Evolutionary conservation across 371 early-diverging fungal genomes (phyloP).

Genomic region (Choanephora cucurbitarum): DNA sequence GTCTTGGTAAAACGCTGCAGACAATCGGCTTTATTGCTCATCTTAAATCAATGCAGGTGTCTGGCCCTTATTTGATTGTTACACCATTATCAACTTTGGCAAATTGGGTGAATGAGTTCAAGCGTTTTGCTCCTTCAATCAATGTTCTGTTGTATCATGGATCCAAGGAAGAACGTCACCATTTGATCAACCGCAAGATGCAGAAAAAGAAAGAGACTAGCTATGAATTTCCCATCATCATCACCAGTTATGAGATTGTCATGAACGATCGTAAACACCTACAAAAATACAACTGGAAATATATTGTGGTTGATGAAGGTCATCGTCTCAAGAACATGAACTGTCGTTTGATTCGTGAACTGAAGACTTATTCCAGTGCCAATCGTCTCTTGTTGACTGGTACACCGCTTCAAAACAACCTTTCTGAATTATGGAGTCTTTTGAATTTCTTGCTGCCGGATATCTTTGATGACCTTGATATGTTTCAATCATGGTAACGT

Average conservation of each 20-base stretch:
- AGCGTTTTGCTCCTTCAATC: conserved; percentile 84
- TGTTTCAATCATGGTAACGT: conserved; percentile 75
- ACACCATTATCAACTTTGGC: conserved; percentile 95
- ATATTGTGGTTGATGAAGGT: conserved; percentile 95
- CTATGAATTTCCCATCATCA: conserved; percentile 71
- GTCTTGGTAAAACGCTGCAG: conserved; percentile 97
- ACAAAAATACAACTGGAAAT: conserved; percentile 79
- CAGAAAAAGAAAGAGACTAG: conserved; percentile 51
- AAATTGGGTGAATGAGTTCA: conserved; percentile 98
- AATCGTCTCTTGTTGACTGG: conserved; percentile 91
- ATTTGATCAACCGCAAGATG: conserved; percentile 73
- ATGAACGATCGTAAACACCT: conserved; percentile 81
- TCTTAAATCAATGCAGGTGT: conserved; percentile 79
- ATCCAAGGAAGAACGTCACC: conserved; percentile 72
- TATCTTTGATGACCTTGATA: conserved; percentile 85
- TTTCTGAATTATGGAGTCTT: conserved; percentile 92
- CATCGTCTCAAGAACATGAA: conserved; percentile 95
- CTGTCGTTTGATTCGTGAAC: conserved; percentile 84
- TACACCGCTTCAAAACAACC: conserved; percentile 95
- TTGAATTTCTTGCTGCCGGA: conserved; percentile 93
- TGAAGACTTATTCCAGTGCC: conserved; percentile 81
- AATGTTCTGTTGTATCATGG: conserved; percentile 95
- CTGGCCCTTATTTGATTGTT: conserved; percentile 95
- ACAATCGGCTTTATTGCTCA: conserved; percentile 92
- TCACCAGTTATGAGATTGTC: conserved; percentile 93